Base-by-base conservation (phyloP, 73 alveolate species). In the Paramecium octaurelia region DNA sequence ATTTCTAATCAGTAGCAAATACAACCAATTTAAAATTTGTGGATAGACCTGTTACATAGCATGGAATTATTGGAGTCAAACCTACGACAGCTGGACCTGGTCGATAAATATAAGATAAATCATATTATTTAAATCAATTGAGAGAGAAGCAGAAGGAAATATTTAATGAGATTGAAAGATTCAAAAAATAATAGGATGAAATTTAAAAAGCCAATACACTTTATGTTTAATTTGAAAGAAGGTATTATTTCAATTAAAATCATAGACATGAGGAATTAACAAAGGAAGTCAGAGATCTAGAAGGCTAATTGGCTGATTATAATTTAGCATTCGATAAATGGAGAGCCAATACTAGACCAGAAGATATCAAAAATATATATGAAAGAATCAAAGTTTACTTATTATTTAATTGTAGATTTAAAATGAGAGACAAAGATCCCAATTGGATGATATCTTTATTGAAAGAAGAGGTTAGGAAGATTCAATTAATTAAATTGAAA, bases 261-360 rank as follows among this genome's bases (percentile, higher is more conserved):
- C 9, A 38, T 60, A 89, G 97, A 94, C 96, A 97, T 92, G 99
- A 98, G 69, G 93, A 95, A 57, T 95, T 98, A 71, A 97, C 98
- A 64, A 98, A 97, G 91, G 99, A 98, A 87, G 99, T 98, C 4
- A 96, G 99, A 77, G 96, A 97, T 44, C 95, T 96, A 44, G 99
- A 98, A 93, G 99, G 99, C n/a, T 98, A 98, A 92, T 96, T 98
- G 38, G 99, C 99, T 76, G 99, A 98, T 86, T 97, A 96, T 96
- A 98, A 98, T 93, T 90, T 98, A 80, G 99, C 99, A 57, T 96
- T 97, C 40, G 99, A 98, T 93, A 98, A 98, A 93, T 93, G 92
- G 86, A 96, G 99, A 92, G 92, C 98, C 24, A 97, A 93, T 50
- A 97, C 99, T 88, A 97, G 97, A 64, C 98, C 99, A 12, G 99